Evolutionary conservation across 805 yeast genomes (phyloP), one percentile per base, ranked within the genome.

Genomic region (Lachancea sp.): DNA sequence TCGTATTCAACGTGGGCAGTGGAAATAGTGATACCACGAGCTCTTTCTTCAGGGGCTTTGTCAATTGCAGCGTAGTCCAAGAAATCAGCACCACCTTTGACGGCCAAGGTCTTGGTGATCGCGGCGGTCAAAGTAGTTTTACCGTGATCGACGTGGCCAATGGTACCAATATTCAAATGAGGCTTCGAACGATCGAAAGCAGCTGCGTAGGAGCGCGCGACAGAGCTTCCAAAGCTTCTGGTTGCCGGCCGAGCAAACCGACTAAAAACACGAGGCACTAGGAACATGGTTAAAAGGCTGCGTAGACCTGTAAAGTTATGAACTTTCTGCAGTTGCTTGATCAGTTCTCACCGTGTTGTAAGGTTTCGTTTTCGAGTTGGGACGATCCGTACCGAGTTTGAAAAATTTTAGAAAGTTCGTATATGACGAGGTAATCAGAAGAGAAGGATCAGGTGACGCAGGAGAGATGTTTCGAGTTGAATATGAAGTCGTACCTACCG

Each of bases 121-220:
- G 97, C 97, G 51, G 97, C 98, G 46, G 98, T 92, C 63, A 90
- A 75, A 41, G 97, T 89, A 57, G 97, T 89, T 72, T 90, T 90
- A 69, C 98, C 98, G 70, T 90, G 97, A 73, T 90, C 98, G 52
- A 90, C 97, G 68, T 90, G 97, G 54, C 97, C 97, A 65, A 90
- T 90, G 64, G 97, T 90, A 72, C 97, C 98, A 55, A 90, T 77
- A 71, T 90, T 90, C 55, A 90, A 81, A 65, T 90, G 97, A 36
- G 97, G 97, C 74, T 92, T 92, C 54, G 88, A 74, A 72, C 98
- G 90, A 68, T 83, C 84, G 64, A 90, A 92, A 36, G 90, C 75
- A 36, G 82, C 75, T 48, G 95, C 95, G 36, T 54, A 58, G 16
- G 49, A 41, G 46, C 64, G 50, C 21, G 35, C 29, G n/a, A 53